Conservation (phyloP, 208 protist species). For the Herpetomonas samuelpessoai region DNA sequence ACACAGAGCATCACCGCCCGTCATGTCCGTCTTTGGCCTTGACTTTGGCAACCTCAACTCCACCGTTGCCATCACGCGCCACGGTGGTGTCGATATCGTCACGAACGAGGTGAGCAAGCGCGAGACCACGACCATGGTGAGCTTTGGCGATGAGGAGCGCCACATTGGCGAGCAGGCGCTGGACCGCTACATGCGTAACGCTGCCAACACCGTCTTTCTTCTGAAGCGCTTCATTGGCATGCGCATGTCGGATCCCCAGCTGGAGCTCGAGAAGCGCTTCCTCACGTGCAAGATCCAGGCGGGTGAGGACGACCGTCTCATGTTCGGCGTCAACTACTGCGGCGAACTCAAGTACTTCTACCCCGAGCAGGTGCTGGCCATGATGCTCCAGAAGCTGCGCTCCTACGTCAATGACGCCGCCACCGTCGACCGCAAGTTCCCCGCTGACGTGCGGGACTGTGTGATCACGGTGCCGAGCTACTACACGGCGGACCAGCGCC, state of each 20-base stretch:
- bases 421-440: constrained; percentile 50
- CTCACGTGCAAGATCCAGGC: constrained; percentile 62
- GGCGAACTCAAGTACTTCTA: constrained; percentile 71
- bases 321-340: constrained; percentile 84
- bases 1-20: no score
- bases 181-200: constrained; percentile 82
- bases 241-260: constrained; percentile 64
- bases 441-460: constrained; percentile 67
- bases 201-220: constrained; percentile 81
- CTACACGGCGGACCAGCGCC: constrained; percentile 84
- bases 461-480: constrained; percentile 88
- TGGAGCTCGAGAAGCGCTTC: constrained; percentile 57
- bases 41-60: constrained; percentile 92
- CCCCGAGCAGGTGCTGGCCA: constrained; percentile 92
- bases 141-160: constrained; percentile 83
- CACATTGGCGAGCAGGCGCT: constrained; percentile 88
- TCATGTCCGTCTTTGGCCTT: constrained; percentile 93
- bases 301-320: constrained; percentile 64
- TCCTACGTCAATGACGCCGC: constrained; percentile 75
- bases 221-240: constrained; percentile 90
- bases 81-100: constrained; percentile 89
- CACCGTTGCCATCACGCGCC: constrained; percentile 82
- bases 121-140: constrained; percentile 88
- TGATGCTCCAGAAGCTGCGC: constrained; percentile 84
- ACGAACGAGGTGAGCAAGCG: constrained; percentile 90